Percentiles rank a stretch among this genome's conserved stretches.
Conservation (phyloP, 1,284 basidiomycete species). For the Papiliotrema flavescens region DNA sequence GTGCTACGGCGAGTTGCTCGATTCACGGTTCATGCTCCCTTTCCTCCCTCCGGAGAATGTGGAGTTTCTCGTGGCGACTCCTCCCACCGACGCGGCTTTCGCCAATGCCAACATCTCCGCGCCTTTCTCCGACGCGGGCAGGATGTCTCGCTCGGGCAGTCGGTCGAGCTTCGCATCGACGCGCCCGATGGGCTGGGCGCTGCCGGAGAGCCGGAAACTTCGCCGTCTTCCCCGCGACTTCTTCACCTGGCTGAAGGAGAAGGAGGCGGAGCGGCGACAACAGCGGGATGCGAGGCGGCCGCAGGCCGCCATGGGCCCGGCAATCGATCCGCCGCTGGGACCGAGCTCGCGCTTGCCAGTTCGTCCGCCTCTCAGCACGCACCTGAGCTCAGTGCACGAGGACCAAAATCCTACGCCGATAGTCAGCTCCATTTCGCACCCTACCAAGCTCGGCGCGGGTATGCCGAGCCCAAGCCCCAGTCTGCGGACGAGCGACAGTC, state of each 20-base stretch:
- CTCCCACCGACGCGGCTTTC: conserved; percentile 37
- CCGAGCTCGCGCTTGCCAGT: conserved; percentile 8
- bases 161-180: conserved; percentile 35
- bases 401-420: conserved; percentile 4
- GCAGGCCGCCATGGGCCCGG: conserved; percentile 3
- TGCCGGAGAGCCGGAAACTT: conserved; percentile 19
- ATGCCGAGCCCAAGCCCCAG: conserved; percentile 4
- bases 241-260: conserved; percentile 40
- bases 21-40: conserved; percentile 88
- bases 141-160: conserved; percentile 28
- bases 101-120: conserved; percentile 26
- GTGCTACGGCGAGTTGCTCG: conserved; percentile 78
- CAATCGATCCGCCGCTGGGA: conserved; percentile 9
- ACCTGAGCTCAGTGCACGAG: not conserved
- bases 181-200: conserved; percentile 35
- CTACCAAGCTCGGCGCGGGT: not conserved
- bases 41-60: conserved; percentile 76
- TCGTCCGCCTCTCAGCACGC: not conserved
- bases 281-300: conserved; percentile 10
- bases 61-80: conserved; percentile 65
- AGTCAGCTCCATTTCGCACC: not conserved
- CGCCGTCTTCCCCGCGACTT: conserved; percentile 41
- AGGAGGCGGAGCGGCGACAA: conserved; percentile 24
- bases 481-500: not conserved
- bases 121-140: conserved; percentile 22